phyloP scores from a whole-genome alignment of 306 rosid genomes.

The Prinsepia uniflora region DNA sequence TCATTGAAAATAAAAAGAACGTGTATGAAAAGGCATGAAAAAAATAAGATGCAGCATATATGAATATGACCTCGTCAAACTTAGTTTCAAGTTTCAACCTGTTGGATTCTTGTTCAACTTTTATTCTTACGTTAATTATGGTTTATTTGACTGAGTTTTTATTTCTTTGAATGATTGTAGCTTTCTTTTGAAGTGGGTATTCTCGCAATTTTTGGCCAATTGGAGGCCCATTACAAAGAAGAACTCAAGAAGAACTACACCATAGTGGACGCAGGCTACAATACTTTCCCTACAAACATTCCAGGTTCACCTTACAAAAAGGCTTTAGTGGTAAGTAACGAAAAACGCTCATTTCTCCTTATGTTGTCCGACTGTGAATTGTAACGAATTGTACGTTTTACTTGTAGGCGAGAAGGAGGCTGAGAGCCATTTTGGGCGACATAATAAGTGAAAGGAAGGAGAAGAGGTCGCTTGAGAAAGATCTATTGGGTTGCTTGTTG shows the following conservation, averaged over 20 bases:
- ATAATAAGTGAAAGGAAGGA: slow-evolving; percentile 66
- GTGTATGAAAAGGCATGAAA: too few relatives aligned
- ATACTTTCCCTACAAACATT: slow-evolving; percentile 63
- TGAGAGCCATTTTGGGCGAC: slow-evolving; percentile 50
- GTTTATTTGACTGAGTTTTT: not conserved
- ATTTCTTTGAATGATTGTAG: slow-evolving; percentile 37
- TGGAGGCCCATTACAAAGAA: slow-evolving; percentile 49
- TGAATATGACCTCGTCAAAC: too few relatives aligned
- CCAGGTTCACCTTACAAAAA: slow-evolving; percentile 71
- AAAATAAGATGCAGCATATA: too few relatives aligned
- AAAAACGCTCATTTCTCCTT: too few relatives aligned
- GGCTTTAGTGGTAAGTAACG: slow-evolving; percentile 50
- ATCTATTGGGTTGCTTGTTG: slow-evolving; percentile 61
- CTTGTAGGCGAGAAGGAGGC: slow-evolving; percentile 62
- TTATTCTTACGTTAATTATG: not conserved
- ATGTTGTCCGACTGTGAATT: too few relatives aligned
- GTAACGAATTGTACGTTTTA: not conserved
- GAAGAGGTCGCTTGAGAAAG: slow-evolving; percentile 45
- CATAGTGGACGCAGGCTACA: slow-evolving; percentile 69
- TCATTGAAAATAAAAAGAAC: too few relatives aligned
- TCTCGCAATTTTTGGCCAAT: slow-evolving; percentile 53
- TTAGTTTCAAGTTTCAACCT: too few relatives aligned
- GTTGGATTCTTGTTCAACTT: too few relatives aligned
- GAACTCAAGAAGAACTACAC: slow-evolving; percentile 60
- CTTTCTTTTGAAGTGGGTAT: slow-evolving; percentile 80